Evolutionary conservation across 140 eudicot species (phyloP).

Genomic region (Stevia rebaudiana): DNA sequence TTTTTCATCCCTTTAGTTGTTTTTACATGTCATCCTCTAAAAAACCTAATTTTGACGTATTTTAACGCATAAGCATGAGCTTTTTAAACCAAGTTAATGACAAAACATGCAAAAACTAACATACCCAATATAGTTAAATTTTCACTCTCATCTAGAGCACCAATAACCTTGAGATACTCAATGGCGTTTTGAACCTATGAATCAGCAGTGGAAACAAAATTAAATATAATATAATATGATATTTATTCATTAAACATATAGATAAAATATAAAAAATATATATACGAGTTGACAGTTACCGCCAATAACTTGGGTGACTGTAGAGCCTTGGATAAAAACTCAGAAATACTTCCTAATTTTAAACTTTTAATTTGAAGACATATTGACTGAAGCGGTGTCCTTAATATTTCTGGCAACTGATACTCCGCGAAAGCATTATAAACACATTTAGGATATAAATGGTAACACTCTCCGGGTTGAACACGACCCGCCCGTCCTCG

Average conservation of each 20-base stretch:
- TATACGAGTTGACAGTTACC: conserved; percentile 42
- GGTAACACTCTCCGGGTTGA: conserved; percentile 97
- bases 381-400: conserved; percentile 95
- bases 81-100: too few species aligned
- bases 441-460: conserved; percentile 90
- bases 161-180: conserved; percentile 81
- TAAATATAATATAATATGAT: neutral
- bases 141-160: conserved; percentile 88
- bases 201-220: neutral
- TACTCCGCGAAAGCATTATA: conserved; percentile 78
- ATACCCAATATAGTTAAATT: conserved; percentile 77
- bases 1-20: too few species aligned
- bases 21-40: too few species aligned
- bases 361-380: conserved; percentile 94
- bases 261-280: neutral
- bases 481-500: conserved; percentile 99
- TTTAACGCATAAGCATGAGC: too few species aligned
- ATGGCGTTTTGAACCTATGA: conserved; percentile 89
- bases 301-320: conserved; percentile 89
- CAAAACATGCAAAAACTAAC: conserved; percentile 1
- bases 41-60: too few species aligned
- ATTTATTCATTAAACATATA: too few species aligned
- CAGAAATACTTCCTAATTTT: conserved; percentile 89
- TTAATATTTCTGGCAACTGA: conserved; percentile 87
- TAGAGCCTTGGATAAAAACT: conserved; percentile 79